Conservation (phyloP, 2,329 filamentous ascomycete genomes). For the Scopulariopsis brevicaulis region DNA sequence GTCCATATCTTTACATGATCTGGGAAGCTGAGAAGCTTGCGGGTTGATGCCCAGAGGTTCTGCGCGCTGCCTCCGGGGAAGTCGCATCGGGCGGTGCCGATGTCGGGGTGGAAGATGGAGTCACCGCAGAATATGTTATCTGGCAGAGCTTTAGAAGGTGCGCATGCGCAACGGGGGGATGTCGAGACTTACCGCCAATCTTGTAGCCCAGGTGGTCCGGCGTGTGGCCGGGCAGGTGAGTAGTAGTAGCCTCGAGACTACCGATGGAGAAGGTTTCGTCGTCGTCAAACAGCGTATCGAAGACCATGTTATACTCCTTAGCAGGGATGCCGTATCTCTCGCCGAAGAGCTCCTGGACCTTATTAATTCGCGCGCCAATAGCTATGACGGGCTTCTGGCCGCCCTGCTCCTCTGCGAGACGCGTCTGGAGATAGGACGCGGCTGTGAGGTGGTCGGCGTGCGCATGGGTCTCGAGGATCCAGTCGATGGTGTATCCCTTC, state of each 20-base stretch:
- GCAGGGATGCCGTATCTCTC: slow-evolving; percentile 31
- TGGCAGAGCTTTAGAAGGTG: background rate
- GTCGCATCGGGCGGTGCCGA: slow-evolving; percentile 41
- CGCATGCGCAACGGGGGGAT: background rate
- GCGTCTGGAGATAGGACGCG: slow-evolving; percentile 41
- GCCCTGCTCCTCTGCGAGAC: slow-evolving; percentile 22
- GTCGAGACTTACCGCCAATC: slow-evolving; percentile 23
- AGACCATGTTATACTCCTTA: slow-evolving; percentile 30
- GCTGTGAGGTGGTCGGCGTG: slow-evolving; percentile 52
- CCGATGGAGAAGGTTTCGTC: slow-evolving; percentile 42
- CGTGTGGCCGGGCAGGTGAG: slow-evolving; percentile 50
- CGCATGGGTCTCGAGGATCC: slow-evolving; percentile 51
- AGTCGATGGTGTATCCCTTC: slow-evolving; percentile 33
- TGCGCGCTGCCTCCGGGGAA: slow-evolving; percentile 38
- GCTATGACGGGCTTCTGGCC: slow-evolving; percentile 28
- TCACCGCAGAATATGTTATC: slow-evolving; percentile 38
- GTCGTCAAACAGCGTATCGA: slow-evolving; percentile 42
- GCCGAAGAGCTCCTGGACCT: slow-evolving; percentile 39
- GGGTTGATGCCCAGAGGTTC: slow-evolving; percentile 29
- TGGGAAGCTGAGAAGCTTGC: slow-evolving; percentile 27
- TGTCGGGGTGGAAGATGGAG: slow-evolving; percentile 38
- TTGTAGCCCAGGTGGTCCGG: slow-evolving; percentile 49
- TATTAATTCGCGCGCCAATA: slow-evolving; percentile 41
- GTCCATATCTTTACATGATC: slow-evolving; percentile 36
- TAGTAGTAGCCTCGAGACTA: slow-evolving; percentile 25